Evolutionary conservation across 129 eudicot genomes (phyloP).

Genomic region (Gnaphalium uliginosum): DNA sequence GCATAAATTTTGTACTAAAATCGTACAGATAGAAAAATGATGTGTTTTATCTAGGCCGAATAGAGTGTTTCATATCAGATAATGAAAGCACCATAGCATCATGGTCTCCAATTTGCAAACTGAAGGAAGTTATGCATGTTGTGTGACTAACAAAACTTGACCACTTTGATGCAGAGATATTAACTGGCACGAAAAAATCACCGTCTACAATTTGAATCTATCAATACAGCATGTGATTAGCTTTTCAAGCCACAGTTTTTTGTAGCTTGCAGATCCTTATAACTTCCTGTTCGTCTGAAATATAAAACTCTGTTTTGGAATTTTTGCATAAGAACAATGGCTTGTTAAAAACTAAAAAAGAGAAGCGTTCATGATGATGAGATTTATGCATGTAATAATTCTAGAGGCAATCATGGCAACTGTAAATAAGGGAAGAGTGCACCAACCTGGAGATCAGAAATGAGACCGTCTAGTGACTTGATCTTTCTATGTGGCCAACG

Average conservation of each 20-base stretch:
- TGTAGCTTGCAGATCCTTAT: neutral
- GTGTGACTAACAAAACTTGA: neutral
- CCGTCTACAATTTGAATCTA: neutral
- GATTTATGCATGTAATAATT: neutral
- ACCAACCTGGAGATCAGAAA: slow-evolving; percentile 55
- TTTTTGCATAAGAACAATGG: neutral
- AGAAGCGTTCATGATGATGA: neutral
- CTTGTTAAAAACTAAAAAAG: neutral
- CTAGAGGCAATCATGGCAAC: neutral
- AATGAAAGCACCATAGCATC: neutral
- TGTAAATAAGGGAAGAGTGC: neutral
- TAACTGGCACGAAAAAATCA: neutral
- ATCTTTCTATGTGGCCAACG: slow-evolving; percentile 70
- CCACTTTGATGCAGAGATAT: neutral
- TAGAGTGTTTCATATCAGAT: too few species aligned
- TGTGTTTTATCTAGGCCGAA: too few species aligned
- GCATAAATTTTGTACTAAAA: neutral
- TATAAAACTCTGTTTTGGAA: neutral
- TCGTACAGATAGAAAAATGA: neutral
- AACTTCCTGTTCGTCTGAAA: neutral
- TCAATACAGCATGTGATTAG: neutral
- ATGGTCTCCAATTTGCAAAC: neutral
- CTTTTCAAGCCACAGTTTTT: neutral
- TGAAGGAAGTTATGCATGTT: neutral
- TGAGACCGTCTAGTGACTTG: slow-evolving; percentile 58